phyloP scores from a whole-genome alignment of 192 early-diverging fungal species.

The Coemansia sp. region DNA sequence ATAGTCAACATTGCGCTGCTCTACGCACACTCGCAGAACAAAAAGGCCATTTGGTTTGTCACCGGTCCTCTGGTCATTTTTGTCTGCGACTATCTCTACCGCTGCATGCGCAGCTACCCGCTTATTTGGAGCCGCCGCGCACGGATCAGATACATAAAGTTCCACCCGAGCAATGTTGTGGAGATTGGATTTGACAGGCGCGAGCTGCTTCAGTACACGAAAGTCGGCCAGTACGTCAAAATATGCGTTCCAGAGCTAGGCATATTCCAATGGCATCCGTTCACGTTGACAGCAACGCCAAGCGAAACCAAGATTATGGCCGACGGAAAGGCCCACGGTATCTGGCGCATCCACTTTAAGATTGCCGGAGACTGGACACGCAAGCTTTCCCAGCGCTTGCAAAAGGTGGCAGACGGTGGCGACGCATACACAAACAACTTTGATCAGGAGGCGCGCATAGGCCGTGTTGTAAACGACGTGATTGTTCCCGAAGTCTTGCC shows the following conservation, averaged over 20 bases:
- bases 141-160: constrained; percentile 64
- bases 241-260: constrained; percentile 72
- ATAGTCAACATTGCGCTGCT: constrained; percentile 66
- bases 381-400: constrained; percentile 58
- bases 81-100: constrained; percentile 56
- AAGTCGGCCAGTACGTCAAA: constrained; percentile 72
- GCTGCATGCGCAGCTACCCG: constrained; percentile 55
- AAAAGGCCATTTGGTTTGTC: constrained; percentile 47
- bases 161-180: constrained; percentile 69
- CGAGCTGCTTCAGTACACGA: constrained; percentile 51
- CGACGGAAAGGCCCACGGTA: constrained; percentile 39
- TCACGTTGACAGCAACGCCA: constrained; percentile 71
- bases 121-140: constrained; percentile 37
- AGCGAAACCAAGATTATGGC: constrained; percentile 67
- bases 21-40: constrained; percentile 67
- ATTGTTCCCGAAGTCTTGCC: constrained; percentile 36
- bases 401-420: constrained; percentile 44
- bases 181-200: constrained; percentile 69
- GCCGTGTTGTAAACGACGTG: constrained; percentile 36
- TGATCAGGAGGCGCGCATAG: constrained; percentile 49
- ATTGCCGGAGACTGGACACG: constrained; percentile 76
- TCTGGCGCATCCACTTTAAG: constrained; percentile 72
- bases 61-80: constrained; percentile 51
- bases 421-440: constrained; percentile 44
- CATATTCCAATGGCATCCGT: constrained; percentile 78